A percentile compares a stretch with the other conserved stretches of the same genome.
Conservation (phyloP, 441 rosid genomes). For the Erodium texanum region DNA sequence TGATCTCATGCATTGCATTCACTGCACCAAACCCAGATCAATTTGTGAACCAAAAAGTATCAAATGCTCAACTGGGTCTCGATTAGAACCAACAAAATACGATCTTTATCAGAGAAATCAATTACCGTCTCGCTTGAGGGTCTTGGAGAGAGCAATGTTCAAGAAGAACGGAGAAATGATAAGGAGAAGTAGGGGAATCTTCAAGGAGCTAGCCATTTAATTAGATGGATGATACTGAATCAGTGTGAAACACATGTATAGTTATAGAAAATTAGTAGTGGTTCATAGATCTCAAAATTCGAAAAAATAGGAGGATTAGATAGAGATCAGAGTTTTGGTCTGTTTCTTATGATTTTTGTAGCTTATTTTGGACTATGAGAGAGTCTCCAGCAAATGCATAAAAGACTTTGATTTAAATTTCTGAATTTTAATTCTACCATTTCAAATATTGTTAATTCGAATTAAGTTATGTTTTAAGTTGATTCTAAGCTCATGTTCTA, state of each 20-base stretch:
- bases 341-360: too few species aligned
- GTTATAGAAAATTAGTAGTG: neutral
- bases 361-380: too few species aligned
- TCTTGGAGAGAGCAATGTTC: neutral
- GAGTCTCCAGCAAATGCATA: too few species aligned
- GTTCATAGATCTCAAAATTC: neutral
- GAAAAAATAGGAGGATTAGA: neutral
- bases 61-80: neutral
- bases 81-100: neutral
- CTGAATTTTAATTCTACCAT: neutral
- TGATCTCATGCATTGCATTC: constrained; percentile 69
- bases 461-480: too few species aligned
- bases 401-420: too few species aligned
- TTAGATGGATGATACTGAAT: neutral
- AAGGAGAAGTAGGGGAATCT: neutral
- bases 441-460: neutral
- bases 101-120: neutral
- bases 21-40: constrained; percentile 27
- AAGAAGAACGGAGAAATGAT: neutral
- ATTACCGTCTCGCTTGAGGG: neutral
- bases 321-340: neutral
- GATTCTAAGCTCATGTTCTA: too few species aligned
- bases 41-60: neutral
- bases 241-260: neutral
- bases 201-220: neutral